Evolutionary conservation across 352 stramenopile genomes (phyloP).

Genomic region (Globisporangium paddicum): DNA sequence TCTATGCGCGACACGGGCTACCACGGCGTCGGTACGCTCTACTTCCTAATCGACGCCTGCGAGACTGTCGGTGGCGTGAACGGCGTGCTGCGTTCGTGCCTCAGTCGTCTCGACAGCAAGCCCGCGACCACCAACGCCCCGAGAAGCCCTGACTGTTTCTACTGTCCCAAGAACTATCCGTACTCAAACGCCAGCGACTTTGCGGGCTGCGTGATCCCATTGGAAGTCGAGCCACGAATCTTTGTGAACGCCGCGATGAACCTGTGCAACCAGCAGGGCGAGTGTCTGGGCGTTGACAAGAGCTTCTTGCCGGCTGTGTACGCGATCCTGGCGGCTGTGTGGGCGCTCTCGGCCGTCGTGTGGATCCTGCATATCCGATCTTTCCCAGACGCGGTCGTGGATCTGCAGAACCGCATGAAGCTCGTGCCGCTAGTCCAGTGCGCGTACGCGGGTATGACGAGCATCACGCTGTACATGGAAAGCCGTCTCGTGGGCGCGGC

Average conservation of each 20-base stretch:
- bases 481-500: constrained; percentile 27
- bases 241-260: constrained; percentile 45
- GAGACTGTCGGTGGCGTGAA: constrained; percentile 38
- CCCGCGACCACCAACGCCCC: not conserved
- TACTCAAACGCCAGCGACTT: constrained; percentile 15
- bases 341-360: constrained; percentile 28
- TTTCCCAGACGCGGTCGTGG: constrained; percentile 38
- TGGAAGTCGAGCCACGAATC: constrained; percentile 30
- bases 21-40: constrained; percentile 17
- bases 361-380: constrained; percentile 49
- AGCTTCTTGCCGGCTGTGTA: constrained; percentile 27
- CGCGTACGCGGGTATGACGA: constrained; percentile 25
- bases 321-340: constrained; percentile 26
- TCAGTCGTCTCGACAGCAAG: constrained; percentile 17
- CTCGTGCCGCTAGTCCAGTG: constrained; percentile 34
- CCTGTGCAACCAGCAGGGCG: constrained; percentile 32
- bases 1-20: constrained; percentile 5
- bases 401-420: constrained; percentile 54
- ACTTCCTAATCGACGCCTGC: constrained; percentile 52
- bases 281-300: constrained; percentile 26
- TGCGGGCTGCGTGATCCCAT: constrained; percentile 19
- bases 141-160: constrained; percentile 34
- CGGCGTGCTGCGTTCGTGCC: constrained; percentile 47
- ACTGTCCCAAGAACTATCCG: constrained; percentile 36
- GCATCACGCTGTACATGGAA: constrained; percentile 27